Evolutionary conservation across 306 rosid genomes (phyloP).

Genomic region (Castanea sativa): DNA sequence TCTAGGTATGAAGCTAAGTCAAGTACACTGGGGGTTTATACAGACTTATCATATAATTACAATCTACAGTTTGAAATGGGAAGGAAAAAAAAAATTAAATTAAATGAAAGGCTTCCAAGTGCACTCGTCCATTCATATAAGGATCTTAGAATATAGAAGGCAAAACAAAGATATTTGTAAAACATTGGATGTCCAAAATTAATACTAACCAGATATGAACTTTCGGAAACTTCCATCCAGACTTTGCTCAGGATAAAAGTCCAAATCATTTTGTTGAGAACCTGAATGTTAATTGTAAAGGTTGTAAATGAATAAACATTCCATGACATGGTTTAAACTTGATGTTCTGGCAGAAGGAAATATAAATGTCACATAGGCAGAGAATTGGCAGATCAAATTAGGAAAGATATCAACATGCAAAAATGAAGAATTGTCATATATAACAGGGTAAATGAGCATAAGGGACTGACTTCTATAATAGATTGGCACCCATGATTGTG

Average conservation of each 20-base stretch:
- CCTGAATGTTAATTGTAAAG: slow-evolving; percentile 9
- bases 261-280: slow-evolving; percentile 34
- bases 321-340: not conserved
- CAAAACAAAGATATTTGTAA: not conserved
- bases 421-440: not conserved
- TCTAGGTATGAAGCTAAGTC: not conserved
- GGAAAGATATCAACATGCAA: not conserved
- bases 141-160: not conserved
- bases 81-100: not conserved
- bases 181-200: not conserved
- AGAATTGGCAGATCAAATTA: not conserved
- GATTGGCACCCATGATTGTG: not conserved
- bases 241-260: slow-evolving; percentile 31
- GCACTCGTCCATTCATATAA: not conserved
- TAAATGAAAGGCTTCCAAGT: not conserved
- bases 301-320: not conserved
- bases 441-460: not conserved
- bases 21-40: not conserved
- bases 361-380: not conserved
- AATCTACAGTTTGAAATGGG: not conserved
- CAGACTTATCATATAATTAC: not conserved
- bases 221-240: slow-evolving; percentile 48
- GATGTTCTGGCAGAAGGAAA: not conserved
- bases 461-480: not conserved
- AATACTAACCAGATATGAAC: slow-evolving; percentile 36